Percentiles rank a stretch among this genome's conserved stretches.
Conservation (phyloP, 495 filamentous ascomycete species). For the Podospora pseudoanserina region DNA sequence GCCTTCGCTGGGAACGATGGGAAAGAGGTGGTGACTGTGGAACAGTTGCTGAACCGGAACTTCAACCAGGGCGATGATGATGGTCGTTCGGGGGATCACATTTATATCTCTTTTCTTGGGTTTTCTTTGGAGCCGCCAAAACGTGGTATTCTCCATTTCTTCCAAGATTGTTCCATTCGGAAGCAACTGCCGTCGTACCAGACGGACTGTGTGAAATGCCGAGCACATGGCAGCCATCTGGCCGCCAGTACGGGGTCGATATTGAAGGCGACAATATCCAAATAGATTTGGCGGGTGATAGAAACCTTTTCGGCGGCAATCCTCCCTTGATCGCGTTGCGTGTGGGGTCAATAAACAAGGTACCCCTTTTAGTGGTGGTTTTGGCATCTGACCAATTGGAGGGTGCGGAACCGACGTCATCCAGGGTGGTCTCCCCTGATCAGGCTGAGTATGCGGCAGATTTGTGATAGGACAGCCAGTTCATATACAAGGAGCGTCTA, state of each 20-base stretch:
- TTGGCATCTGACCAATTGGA: constrained; percentile 1
- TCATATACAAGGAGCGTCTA: neutral
- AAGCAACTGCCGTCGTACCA: constrained; percentile 26
- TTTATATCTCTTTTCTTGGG: neutral
- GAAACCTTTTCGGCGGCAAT: constrained; percentile 5
- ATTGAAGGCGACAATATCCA: constrained; percentile 13
- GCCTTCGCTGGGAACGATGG: constrained; percentile 1
- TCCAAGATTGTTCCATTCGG: constrained; percentile 1
- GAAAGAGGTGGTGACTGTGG: constrained; percentile 2
- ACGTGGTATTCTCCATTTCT: neutral
- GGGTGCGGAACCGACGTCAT: constrained; percentile 7
- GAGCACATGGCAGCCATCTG: constrained; percentile 21
- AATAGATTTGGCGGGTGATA: constrained; percentile 10
- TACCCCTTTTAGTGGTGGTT: neutral
- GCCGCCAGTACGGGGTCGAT: neutral
- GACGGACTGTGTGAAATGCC: constrained; percentile 19
- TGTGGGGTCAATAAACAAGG: constrained; percentile 2
- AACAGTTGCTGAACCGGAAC: constrained; percentile 8
- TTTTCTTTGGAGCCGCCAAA: neutral
- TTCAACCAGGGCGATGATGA: neutral
- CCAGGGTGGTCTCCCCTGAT: neutral
- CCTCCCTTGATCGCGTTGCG: constrained; percentile 1
- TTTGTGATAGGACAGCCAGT: constrained; percentile 12
- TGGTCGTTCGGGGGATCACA: neutral
- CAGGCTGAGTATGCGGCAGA: constrained; percentile 13